These are phyloP conservation scores for Dipteronia dyeriana DNA, from an alignment of 345 rosid species.

Conservation along the genomic window DNA sequence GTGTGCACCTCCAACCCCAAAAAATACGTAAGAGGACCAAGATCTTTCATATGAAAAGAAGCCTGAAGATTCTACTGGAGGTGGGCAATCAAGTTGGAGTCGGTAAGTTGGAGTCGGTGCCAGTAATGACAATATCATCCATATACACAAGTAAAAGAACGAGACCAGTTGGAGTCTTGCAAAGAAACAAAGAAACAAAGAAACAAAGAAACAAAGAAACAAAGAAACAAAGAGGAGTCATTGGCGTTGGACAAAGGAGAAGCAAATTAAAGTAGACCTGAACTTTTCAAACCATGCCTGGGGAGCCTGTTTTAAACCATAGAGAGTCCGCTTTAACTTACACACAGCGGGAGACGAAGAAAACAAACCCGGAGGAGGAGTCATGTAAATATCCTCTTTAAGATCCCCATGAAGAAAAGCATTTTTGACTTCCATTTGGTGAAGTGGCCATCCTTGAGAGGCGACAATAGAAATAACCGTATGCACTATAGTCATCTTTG, in stretches of 20 bases:
- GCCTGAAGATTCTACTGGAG: no score
- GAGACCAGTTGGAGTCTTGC: neutral
- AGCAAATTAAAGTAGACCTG: neutral
- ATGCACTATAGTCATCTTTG: neutral
- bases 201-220: no score
- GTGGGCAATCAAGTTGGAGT: neutral
- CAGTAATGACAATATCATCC: conserved; percentile 5
- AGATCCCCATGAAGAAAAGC: neutral
- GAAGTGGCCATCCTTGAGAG: neutral
- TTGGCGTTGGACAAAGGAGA: neutral
- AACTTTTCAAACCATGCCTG: conserved; percentile 15
- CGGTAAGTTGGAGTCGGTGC: neutral
- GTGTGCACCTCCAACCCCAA: neutral
- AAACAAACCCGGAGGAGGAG: neutral
- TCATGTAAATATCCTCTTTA: neutral
- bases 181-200: conserved; percentile 8
- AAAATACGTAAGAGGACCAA: neutral
- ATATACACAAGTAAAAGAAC: neutral
- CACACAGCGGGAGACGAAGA: no score
- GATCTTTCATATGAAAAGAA: conserved; percentile 13
- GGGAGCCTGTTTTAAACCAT: conserved; percentile 14
- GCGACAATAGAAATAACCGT: neutral
- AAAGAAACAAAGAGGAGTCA: conserved; percentile 1
- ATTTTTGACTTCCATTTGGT: conserved; percentile 4
- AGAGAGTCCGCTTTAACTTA: neutral